phyloP scores from a whole-genome alignment of 2,329 filamentous ascomycete species.

The Nakataea oryzae region DNA sequence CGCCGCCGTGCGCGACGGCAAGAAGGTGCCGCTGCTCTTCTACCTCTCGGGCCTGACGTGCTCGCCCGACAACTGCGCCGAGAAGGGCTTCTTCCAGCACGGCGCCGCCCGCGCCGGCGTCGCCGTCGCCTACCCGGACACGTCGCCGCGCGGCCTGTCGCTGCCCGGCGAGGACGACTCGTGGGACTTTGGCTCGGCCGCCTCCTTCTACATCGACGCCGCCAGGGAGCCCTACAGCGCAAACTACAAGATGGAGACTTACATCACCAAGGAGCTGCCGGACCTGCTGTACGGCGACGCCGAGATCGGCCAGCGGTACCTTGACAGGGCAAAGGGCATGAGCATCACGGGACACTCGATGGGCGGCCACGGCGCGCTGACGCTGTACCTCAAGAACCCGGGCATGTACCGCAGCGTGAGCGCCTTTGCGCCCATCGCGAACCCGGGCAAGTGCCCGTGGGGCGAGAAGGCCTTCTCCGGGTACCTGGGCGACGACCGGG shows the following conservation, averaged over 20 bases:
- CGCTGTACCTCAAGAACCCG: constrained; percentile 84
- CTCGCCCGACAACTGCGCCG: constrained; percentile 75
- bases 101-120: constrained; percentile 71
- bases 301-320: constrained; percentile 22
- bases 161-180: constrained; percentile 76
- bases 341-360: constrained; percentile 92
- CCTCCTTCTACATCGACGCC: constrained; percentile 92
- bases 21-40: constrained; percentile 73
- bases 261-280: constrained; percentile 85
- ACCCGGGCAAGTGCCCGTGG: constrained; percentile 81
- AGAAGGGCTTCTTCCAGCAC: constrained; percentile 86
- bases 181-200: constrained; percentile 87
- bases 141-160: constrained; percentile 74
- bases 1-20: constrained; percentile 37
- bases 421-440: constrained; percentile 83
- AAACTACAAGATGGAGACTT: constrained; percentile 91
- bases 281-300: constrained; percentile 65
- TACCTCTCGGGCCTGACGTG: constrained; percentile 94
- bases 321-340: constrained; percentile 57
- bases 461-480: constrained; percentile 90
- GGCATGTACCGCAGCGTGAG: constrained; percentile 81
- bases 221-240: constrained; percentile 60
- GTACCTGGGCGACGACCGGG: constrained; percentile 70
- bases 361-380: constrained; percentile 93
- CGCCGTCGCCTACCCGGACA: constrained; percentile 92